Base-by-base conservation (phyloP, 2,329 filamentous ascomycete species). In the Ambrosiella xylebori region DNA sequence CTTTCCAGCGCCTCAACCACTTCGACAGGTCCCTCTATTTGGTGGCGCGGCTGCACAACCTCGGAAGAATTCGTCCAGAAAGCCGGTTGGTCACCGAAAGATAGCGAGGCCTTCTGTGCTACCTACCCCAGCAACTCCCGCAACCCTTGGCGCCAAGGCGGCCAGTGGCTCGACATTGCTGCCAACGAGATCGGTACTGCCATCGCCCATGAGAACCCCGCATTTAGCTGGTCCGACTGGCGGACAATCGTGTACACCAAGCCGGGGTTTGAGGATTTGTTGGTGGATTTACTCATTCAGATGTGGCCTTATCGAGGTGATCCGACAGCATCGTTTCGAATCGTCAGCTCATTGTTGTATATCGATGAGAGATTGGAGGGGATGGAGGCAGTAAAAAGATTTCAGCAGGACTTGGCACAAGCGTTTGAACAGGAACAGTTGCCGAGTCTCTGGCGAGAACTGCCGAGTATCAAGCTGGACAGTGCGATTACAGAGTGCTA, bases 91-190 rank as follows among this genome's bases (percentile, higher is more conserved):
- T 8, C 19, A 6, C 8, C 41, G 27, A 12, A 58, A 45, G 59
- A 60, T 12, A 49, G 12, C 5, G 15, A 15, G 13, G 56, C 37
- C 1, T 60, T 60, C 35, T 60, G 59, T 11, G 44, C 47, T n/a
- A 45, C 52, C 11, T 60, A 60, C 47, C 59, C 59, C 6, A 52
- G 52, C 13, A 41, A 52, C 0, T n/a, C 51, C 0, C 51, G 53
- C 9, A 55, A 37, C 15, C 17, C 53, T 36, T 60, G 59, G 59
- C 41, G 59, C 13, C 27, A 17, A 27, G 59, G 59, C 17, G 59
- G 56, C 12, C 59, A 58, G 51, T 60, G 57, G n/a, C 47, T 60
- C 9, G 59, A 60, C 17, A 58, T 60, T 51, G 59, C 59, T 7
- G 41, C 59, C 45, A 60, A 60, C 36, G 59, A 60, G 38, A 60